These are phyloP conservation scores for Blepharisma japonicum DNA, from an alignment of 73 alveolate genomes.

Conservation along the genomic window DNA sequence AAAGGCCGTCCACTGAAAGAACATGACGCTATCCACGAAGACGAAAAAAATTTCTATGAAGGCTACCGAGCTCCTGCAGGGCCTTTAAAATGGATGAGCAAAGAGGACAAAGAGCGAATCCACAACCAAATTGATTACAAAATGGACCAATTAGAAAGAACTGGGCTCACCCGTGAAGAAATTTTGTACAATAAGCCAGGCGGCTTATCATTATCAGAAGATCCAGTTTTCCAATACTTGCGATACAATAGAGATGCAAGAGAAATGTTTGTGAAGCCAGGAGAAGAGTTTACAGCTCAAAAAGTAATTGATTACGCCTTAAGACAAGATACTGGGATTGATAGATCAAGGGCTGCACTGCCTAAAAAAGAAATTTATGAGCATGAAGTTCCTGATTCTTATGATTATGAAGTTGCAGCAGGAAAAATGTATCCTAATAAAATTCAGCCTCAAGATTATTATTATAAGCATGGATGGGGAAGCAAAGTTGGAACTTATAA, in stretches of 20 bases:
- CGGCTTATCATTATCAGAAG: constrained; percentile 62
- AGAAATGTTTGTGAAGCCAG: constrained; percentile 63
- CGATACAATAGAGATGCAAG: constrained; percentile 52
- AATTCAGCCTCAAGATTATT: constrained; percentile 39
- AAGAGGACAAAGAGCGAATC: constrained; percentile 43
- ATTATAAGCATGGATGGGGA: constrained; percentile 29
- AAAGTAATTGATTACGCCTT: constrained; percentile 65
- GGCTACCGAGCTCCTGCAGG: constrained; percentile 43
- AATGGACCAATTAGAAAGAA: constrained; percentile 56
- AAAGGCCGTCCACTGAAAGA: neutral
- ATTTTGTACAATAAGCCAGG: constrained; percentile 40
- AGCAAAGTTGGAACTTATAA: constrained; percentile 33
- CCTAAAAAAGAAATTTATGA: neutral
- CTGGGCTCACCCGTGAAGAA: constrained; percentile 66
- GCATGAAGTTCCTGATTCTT: neutral
- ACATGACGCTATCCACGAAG: constrained; percentile 32
- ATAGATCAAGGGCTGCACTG: constrained; percentile 36
- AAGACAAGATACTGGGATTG: constrained; percentile 60
- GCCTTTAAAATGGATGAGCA: constrained; percentile 42
- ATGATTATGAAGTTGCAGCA: neutral
- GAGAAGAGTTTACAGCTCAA: constrained; percentile 52
- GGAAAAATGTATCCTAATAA: neutral
- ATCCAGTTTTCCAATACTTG: constrained; percentile 63
- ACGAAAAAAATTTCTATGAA: constrained; percentile 45
- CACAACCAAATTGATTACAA: constrained; percentile 45